Evolutionary conservation across 371 early-diverging fungal genomes (phyloP).

Genomic region (Nematocida ausubeli): DNA sequence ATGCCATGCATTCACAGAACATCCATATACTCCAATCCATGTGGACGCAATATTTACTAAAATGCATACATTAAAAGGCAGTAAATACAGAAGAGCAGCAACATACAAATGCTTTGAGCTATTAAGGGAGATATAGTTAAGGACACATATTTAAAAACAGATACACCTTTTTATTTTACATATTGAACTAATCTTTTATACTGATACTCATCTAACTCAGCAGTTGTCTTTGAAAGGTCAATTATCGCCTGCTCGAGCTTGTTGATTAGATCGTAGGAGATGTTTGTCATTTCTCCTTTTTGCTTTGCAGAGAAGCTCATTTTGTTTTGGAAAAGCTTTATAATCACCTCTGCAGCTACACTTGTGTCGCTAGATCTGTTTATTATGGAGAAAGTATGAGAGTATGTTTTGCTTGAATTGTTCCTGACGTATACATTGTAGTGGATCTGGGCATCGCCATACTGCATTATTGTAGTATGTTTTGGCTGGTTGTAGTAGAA

Average conservation of each 20-base stretch:
- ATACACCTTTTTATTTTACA: slow-evolving; percentile 15
- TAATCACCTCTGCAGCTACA: neutral
- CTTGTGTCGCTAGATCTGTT: neutral
- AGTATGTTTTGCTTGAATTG: neutral
- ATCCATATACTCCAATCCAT: no score
- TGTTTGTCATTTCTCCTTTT: neutral
- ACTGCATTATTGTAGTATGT: neutral
- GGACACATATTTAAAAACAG: no score
- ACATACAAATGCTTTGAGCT: no score
- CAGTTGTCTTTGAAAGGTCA: no score
- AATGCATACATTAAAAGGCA: no score
- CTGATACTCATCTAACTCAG: slow-evolving; percentile 1
- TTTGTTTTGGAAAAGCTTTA: neutral
- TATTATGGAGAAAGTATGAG: neutral
- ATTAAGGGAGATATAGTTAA: no score
- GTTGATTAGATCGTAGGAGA: neutral
- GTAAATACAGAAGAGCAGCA: no score
- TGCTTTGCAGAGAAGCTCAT: neutral
- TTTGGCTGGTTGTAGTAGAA: neutral
- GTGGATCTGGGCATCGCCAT: neutral
- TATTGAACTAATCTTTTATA: neutral
- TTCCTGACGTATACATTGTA: slow-evolving; percentile 5
- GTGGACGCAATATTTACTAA: no score
- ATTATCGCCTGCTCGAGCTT: neutral
- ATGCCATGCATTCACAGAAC: no score